Evolutionary conservation across 208 protist genomes (phyloP).

Genomic region (Acanthamoeba healyi): DNA sequence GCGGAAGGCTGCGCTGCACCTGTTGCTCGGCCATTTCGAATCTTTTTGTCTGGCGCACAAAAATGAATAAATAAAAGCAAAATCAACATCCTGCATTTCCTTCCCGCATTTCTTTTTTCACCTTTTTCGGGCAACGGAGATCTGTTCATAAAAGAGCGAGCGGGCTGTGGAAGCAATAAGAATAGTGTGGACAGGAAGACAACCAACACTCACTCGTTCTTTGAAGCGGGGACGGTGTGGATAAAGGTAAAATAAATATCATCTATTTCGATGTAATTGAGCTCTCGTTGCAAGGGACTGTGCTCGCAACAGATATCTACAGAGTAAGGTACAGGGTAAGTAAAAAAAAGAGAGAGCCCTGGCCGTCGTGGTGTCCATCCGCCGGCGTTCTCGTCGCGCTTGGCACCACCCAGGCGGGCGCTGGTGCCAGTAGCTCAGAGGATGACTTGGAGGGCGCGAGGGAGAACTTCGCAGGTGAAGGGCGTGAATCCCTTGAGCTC

Average conservation of each 20-base stretch:
- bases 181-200: too few species aligned
- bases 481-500: conserved; percentile 80
- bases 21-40: neutral
- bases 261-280: neutral
- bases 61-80: neutral
- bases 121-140: too few species aligned
- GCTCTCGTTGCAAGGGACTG: too few species aligned
- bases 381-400: neutral
- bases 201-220: too few species aligned
- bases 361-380: neutral
- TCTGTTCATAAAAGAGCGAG: too few species aligned
- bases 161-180: too few species aligned
- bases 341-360: neutral
- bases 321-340: neutral
- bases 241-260: neutral
- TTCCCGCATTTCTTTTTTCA: too few species aligned
- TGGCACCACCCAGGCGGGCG: neutral
- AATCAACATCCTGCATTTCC: too few species aligned
- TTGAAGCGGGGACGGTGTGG: too few species aligned
- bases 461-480: conserved; percentile 80
- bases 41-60: neutral
- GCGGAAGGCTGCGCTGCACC: neutral
- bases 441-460: conserved; percentile 75
- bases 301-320: neutral
- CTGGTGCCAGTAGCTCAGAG: conserved; percentile 28